Base-by-base conservation (phyloP, 2,329 filamentous ascomycete species). In the Furcasterigmium furcatum region DNA sequence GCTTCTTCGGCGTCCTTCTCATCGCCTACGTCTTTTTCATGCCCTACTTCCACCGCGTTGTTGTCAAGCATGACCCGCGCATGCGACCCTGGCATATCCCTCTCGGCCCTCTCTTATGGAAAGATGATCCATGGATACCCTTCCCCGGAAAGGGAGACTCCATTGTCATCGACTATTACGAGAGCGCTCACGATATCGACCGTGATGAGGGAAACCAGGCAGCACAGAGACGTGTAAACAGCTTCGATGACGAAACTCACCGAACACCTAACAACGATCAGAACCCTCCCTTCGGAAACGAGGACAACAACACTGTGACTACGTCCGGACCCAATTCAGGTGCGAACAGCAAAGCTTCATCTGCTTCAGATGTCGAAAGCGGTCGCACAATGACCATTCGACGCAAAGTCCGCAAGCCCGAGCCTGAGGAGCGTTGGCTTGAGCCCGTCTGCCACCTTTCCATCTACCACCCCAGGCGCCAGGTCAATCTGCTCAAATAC, bases 101-200 rank as follows among this genome's bases (percentile, higher is more conserved):
- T 22, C 54, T 69, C 9, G 72, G 72, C 1, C 73, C 46, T 18
- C 52, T 65, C 6, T 58, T 71, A 20, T 60, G 47, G 41, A 52
- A 22, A 38, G 52, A 59, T 14, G 49, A 59, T 42, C 51, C 51
- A 10, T 43, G 38, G 32, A 36, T 61, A 30, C 56, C 56, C 51
- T 48, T 44, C 32, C 56, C 58, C 27, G 56, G 53, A 35, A 48
- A 55, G 32, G 47, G 53, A 16, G 48, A 56, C 18, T 50, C 49
- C 6, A 47, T 58, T 16, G 55, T 63, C 21, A 49, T 54, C 29
- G 55, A 62, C 45, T 58, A 62, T 48, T 58, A 61, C 36, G 50
- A 43, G 9, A 43, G 13, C 41, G 39, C 39, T 16, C n/a, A n/a
- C n/a, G n/a, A n/a, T n/a, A n/a, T n/a, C n/a, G n/a, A n/a, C n/a